These are phyloP conservation scores for Fusarium domesticum DNA, from an alignment of 2,329 filamentous ascomycete species.

Conservation along the genomic window DNA sequence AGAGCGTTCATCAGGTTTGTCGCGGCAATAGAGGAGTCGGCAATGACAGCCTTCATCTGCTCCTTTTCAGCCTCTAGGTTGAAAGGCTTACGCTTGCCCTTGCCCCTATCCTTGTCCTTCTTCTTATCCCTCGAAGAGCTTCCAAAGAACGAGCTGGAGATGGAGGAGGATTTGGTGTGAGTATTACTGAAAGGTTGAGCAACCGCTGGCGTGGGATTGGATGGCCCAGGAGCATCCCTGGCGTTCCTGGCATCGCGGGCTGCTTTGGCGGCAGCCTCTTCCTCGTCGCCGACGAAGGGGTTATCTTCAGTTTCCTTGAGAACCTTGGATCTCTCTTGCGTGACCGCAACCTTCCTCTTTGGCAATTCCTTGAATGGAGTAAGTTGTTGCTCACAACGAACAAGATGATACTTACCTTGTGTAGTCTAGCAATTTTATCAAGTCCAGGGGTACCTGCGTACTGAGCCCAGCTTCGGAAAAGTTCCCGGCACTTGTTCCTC, in stretches of 20 bases:
- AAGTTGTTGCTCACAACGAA: constrained; percentile 5
- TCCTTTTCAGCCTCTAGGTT: constrained; percentile 85
- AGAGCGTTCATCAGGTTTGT: constrained; percentile 86
- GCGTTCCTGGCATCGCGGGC: constrained; percentile 29
- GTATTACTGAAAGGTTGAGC: constrained; percentile 10
- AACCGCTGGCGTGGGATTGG: constrained; percentile 15
- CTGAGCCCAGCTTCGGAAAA: constrained; percentile 86
- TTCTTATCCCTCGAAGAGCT: constrained; percentile 50
- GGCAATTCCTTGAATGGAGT: constrained; percentile 62
- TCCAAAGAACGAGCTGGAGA: constrained; percentile 39
- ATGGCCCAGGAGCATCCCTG: constrained; percentile 20
- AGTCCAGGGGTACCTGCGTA: constrained; percentile 81
- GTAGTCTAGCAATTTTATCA: constrained; percentile 73
- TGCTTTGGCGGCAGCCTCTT: constrained; percentile 43
- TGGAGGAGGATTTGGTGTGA: constrained; percentile 40
- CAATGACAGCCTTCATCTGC: constrained; percentile 82
- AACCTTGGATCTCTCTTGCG: constrained; percentile 77
- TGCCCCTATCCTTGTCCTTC: constrained; percentile 54
- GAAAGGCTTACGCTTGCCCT: constrained; percentile 65
- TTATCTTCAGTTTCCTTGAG: constrained; percentile 76
- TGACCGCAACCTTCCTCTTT: constrained; percentile 66
- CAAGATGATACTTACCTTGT: constrained; percentile 49
- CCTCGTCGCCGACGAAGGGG: constrained; percentile 66
- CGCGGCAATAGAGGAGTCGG: constrained; percentile 83
- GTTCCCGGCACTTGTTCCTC: constrained; percentile 78